These are phyloP conservation scores for Trichoderma virens DNA, from an alignment of 495 filamentous ascomycete genomes.

Conservation along the genomic window DNA sequence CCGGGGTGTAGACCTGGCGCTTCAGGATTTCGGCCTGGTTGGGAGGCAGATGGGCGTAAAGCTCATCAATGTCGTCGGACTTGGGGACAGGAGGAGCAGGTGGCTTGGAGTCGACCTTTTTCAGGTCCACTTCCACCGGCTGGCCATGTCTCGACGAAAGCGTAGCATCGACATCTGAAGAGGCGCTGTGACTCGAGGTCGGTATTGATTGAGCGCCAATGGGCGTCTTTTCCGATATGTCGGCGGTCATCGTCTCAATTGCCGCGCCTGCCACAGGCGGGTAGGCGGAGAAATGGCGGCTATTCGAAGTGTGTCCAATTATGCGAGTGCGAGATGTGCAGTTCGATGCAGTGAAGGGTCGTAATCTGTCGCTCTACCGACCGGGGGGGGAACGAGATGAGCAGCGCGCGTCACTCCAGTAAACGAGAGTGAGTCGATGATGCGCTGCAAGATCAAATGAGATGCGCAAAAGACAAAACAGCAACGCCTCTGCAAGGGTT, in stretches of 20 bases:
- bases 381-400: not conserved
- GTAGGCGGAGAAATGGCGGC: not conserved
- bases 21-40: conserved; percentile 33
- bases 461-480: not conserved
- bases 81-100: conserved; percentile 20
- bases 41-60: conserved; percentile 47
- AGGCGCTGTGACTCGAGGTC: conserved; percentile 26
- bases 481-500: not conserved
- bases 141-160: not conserved
- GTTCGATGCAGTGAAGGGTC: not conserved
- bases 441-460: not conserved
- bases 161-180: conserved; percentile 23
- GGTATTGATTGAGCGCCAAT: not conserved
- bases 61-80: conserved; percentile 38
- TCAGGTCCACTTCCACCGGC: conserved; percentile 14
- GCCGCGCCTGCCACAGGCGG: not conserved
- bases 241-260: not conserved
- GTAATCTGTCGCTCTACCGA: not conserved
- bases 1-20: conserved; percentile 61
- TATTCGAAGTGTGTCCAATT: not conserved
- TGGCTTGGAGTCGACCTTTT: conserved; percentile 45
- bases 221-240: not conserved
- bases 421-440: not conserved
- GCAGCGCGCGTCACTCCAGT: not conserved
- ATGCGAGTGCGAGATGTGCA: not conserved